Evolutionary conservation across 2,329 filamentous ascomycete genomes (phyloP), one percentile per base, ranked within the genome.

Genomic region (Aspergillus sp.): DNA sequence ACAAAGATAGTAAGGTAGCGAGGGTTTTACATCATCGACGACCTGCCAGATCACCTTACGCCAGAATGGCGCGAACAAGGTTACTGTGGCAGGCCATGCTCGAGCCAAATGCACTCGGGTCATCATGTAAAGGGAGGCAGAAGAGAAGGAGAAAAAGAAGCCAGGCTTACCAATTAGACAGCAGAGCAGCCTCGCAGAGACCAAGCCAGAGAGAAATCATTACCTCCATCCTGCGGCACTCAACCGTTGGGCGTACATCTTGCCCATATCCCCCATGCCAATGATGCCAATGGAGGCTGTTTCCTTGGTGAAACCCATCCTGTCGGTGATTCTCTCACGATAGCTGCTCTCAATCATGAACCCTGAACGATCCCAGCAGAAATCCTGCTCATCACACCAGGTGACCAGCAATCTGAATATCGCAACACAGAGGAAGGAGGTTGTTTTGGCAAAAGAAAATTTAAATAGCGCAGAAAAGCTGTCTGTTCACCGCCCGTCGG

Each of bases 101-200:
- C 93, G 91, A 98, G 93, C 93, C 93, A 98, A 98, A 98, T 98
- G 93, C 93, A 93, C 93, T 98, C 93, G 93, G 91, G 93, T 98
- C 93, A 98, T 98, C 93, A 96, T 92, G 74, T 61, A 66, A 75
- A 53, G 41, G 34, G 34, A 30, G 13, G 41, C 53, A 44, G 56
- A 58, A 50, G 51, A 58, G 48, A 49, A 42, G n/a, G n/a, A 42
- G 48, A 48, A 54, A 53, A 38, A 55, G 56, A 34, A 53, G 47
- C 58, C 44, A 52, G 24, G 58, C 64, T 63, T 64, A 67, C 65
- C 65, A 60, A 55, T 26, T 32, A 26, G 11, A 59, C 58, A 66
- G 67, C 62, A 71, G 66, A 61, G 66, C 56, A 48, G 62, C 45
- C 17, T 54, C 42, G 49, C 38, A 24, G 20, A 30, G 6, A 50